Base-by-base conservation (phyloP, 441 rosid genomes). In the Gossypium trilobum region DNA sequence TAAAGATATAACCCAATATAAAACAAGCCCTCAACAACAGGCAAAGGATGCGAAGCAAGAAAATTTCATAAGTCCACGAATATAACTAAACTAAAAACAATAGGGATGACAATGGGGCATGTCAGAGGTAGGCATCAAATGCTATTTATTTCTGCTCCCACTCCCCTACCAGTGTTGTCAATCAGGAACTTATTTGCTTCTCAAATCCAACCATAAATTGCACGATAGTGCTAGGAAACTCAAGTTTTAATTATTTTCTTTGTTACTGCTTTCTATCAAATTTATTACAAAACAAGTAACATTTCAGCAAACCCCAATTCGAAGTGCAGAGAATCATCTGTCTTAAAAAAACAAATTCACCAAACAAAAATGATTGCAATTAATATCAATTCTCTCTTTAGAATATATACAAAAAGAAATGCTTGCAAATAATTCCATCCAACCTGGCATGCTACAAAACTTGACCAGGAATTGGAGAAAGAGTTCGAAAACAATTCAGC, bases 11-110 rank as follows among this genome's bases (percentile, higher is more conserved):
- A 19, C 42, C 55, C 50, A 42, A 72, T 42, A 61, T 59, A 22
- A 51, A n/a, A 70, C 11, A 70, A 11, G n/a, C 36, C 11, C 27
- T 33, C 27, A 61, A 39, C 65, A 29, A 60, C 68, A 20, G 5
- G 63, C 33, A 71, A 13, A 65, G 66, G 20, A 73, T 57, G 48
- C 14, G 68, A 27, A 59, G 58, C 69, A 70, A 33, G 64, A 36
- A 31, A 68, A 68, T 8, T 23, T 52, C 44, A 16, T 9, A 52
- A 52, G 60, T 5, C 61, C 29, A 9, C 17, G 10, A 68, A 27
- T 52, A 68, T 52, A 50, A 48, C 14, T 17, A 52, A 57, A 54
- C 65, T 31, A 31, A 4, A 25, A 52, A 3, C 3, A 10, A 4
- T n/a, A 48, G 51, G 36, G 56, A 48, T 3, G 23, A 16, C 42